Conservation (phyloP, 2,329 filamentous ascomycete species). For the Aspergillus chevalieri region DNA sequence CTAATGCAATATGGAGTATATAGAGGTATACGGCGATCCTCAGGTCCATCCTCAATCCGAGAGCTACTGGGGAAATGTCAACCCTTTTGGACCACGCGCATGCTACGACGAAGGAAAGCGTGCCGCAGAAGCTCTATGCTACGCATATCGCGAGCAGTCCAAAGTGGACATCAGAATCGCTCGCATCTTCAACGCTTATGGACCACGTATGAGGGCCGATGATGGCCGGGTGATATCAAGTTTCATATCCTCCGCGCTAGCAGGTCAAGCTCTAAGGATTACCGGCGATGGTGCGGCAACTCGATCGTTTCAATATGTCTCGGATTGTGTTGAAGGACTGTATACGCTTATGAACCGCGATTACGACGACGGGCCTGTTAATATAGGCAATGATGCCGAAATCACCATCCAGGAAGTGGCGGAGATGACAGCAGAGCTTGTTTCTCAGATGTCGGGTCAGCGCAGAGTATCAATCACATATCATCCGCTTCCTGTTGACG, state of each 20-base stretch:
- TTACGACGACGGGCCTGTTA: constrained; percentile 19
- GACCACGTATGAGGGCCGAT: constrained; percentile 23
- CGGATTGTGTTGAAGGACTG: constrained; percentile 23
- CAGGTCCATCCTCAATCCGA: constrained; percentile 22
- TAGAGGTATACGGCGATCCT: constrained; percentile 27
- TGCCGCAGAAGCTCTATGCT: constrained; percentile 33
- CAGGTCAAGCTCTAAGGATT: constrained; percentile 18
- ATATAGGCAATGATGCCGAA: constrained; percentile 25
- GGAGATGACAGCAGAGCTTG: constrained; percentile 16
- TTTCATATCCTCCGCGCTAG: constrained; percentile 24
- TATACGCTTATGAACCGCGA: constrained; percentile 23
- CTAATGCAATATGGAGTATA: background rate
- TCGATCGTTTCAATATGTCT: constrained; percentile 25
- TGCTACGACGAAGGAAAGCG: constrained; percentile 42
- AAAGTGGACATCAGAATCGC: constrained; percentile 24
- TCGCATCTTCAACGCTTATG: constrained; percentile 30
- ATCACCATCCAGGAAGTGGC: constrained; percentile 24
- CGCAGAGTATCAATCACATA: constrained; percentile 4
- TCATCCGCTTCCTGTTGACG: constrained; percentile 4
- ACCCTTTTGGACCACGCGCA: constrained; percentile 35
- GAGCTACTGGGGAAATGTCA: constrained; percentile 37
- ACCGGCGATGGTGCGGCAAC: constrained; percentile 25
- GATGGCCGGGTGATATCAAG: constrained; percentile 28
- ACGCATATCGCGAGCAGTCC: constrained; percentile 23
- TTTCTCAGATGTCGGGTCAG: constrained; percentile 5